Base-by-base conservation (phyloP, 1,139 yeast genomes). In the Diutina sp. region DNA sequence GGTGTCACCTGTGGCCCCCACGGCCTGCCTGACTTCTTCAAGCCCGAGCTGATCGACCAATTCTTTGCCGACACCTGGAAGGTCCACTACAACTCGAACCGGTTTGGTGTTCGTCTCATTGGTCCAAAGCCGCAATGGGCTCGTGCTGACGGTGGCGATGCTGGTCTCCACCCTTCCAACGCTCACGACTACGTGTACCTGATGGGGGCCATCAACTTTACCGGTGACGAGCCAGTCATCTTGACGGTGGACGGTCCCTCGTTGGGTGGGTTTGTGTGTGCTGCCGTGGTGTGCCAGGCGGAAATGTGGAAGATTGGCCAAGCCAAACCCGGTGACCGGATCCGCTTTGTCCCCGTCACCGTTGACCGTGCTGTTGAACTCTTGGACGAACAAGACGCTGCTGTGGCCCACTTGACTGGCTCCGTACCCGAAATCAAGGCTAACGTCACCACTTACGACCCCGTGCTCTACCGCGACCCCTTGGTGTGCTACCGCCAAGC, bases 251-350 rank as follows among this genome's bases (percentile, higher is more conserved):
- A 93, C 72, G 98, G 98, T 60, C 98, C 98, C 55, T 88, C 97
- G 14, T 80, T 93, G 61, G 98, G 98, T 65, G 99, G 99, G 0
- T 93, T 93, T 67, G 97, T 93, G 46, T 93, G 98, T 72, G 88
- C 90, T 66, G 97, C 96, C 6, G 97, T 91, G 58, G 96, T 93
- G 60, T 88, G 90, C 32, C 96, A 90, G 68, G 90, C 95, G 44
- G 99, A 93, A 73, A 83, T 93, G 87, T 93, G 98, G 98, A 93
- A 93, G 74, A 87, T 93, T 67, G 99, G 99, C 57, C 98, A 93
- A 73, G 91, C 88, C 55, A 90, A 88, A 69, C 97, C 98, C 6
- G 98, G 98, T 66, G 98, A 91, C 65, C 65, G 70, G 59, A 83
- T 93, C 61, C 81, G 81, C 64, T 93, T 93, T 74, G 82, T 84